Conservation (phyloP, 192 early-diverging fungal genomes). For the Irineochytrium annulatum region DNA sequence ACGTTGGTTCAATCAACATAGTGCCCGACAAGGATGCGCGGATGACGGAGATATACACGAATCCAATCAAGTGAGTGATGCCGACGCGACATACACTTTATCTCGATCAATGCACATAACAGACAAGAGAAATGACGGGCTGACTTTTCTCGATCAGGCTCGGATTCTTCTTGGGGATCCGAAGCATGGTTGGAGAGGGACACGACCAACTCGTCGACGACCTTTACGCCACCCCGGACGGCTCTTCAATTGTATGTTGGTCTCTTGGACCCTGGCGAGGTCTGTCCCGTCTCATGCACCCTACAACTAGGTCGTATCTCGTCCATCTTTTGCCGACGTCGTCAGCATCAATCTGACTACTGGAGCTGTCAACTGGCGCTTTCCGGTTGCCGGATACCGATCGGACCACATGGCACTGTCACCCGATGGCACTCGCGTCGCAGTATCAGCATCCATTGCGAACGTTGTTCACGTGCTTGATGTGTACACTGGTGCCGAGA, state of each 20-base stretch:
- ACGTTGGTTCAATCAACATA: slow-evolving; percentile 4
- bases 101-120: too few species aligned
- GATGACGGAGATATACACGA: slow-evolving; percentile 2
- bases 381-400: slow-evolving; percentile 11
- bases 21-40: slow-evolving; percentile 15
- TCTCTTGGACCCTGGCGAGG: too few species aligned
- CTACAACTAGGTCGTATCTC: too few species aligned
- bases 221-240: slow-evolving; percentile 19
- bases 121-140: too few species aligned
- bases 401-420: slow-evolving; percentile 22
- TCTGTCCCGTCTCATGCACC: too few species aligned
- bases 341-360: slow-evolving; percentile 14
- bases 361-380: slow-evolving; percentile 16
- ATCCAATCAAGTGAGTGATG: slow-evolving; percentile 7
- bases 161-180: too few species aligned
- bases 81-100: too few species aligned
- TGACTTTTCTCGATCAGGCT: too few species aligned
- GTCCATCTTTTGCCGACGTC: slow-evolving; percentile 19
- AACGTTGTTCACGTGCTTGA: slow-evolving; percentile 6
- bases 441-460: slow-evolving; percentile 11
- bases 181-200: slow-evolving; percentile 4
- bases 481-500: background rate
- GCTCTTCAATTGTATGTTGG: slow-evolving; percentile 1
- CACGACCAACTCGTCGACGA: slow-evolving; percentile 18
- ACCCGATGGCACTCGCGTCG: slow-evolving; percentile 16